Base-by-base conservation (phyloP, 2,329 filamentous ascomycete species). In the Beauveria asiatica region DNA sequence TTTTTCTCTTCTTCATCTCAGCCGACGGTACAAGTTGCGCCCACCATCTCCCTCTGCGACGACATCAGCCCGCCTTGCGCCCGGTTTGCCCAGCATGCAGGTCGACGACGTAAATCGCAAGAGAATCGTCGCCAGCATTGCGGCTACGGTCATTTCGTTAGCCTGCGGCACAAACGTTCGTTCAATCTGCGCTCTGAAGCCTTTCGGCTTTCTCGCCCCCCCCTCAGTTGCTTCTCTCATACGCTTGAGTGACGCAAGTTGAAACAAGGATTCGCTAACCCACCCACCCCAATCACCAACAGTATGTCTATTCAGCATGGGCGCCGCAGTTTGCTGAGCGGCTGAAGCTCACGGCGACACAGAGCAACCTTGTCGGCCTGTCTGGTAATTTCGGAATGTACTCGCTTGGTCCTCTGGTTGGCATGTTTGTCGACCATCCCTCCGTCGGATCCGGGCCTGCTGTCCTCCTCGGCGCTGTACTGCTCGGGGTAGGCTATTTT, bases 261-360 rank as follows among this genome's bases (percentile, higher is more conserved):
- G 49, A 48, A 57, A 45, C 52, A 44, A 53, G 39, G 13, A 48
- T 62, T 30, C 27, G 48, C 57, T 59, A 30, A 57, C 45, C 4
- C 25, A 16, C 8, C 30, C 30, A 33, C 30, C 9, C 44, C 27
- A 17, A 13, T 44, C 23, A 55, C 41, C 17, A 56, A 54, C 70
- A 97, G 91, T 97, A 99, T 83, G 93, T 92, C 70, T 99, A 97
- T 75, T 97, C 92, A 59, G 93, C 93, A 74, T 99, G 94, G 92
- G 92, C 90, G 16, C 94, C 94, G 21, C 92, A 97, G 75, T 97
- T 97, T 70, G 92, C 92, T 54, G 87, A 95, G 69, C 86, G 84
- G 67, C 80, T 99, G 67, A 86, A 88, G 70, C 83, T 97, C 63
- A 92, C 92, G 16, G 88, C 94, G n/a, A 97, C 93, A 3, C 82